A percentile compares a stretch with the other conserved stretches of the same genome.
These are phyloP conservation scores for Tephrocybe rancida DNA, from an alignment of 768 basidiomycete species.

Conservation along the genomic window DNA sequence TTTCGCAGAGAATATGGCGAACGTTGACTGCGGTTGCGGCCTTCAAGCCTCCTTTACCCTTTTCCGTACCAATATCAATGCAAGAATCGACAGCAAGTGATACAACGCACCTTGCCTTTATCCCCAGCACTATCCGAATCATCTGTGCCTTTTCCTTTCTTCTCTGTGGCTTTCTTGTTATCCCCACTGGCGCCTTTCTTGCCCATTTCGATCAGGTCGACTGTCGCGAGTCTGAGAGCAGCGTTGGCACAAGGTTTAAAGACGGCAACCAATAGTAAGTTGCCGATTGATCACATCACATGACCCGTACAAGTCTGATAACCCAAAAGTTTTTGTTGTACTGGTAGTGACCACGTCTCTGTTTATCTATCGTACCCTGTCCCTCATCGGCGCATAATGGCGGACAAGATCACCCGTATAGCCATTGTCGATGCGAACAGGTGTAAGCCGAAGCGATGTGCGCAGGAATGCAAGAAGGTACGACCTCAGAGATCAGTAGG, in stretches of 20 bases:
- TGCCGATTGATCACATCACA: conserved; percentile 21
- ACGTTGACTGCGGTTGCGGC: conserved; percentile 84
- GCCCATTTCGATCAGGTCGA: conserved; percentile 27
- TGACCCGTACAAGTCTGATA: conserved; percentile 9
- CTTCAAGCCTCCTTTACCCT: conserved; percentile 66
- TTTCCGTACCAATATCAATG: neutral
- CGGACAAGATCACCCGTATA: conserved; percentile 97
- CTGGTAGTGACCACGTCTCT: conserved; percentile 1
- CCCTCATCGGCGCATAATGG: conserved; percentile 46
- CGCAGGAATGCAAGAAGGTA: conserved; percentile 98
- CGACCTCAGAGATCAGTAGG: conserved; percentile 11
- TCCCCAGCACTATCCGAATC: conserved; percentile 40
- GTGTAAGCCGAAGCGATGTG: conserved; percentile 96
- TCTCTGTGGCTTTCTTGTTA: conserved; percentile 39
- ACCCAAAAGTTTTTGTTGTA: conserved; percentile 20
- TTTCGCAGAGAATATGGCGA: conserved; percentile 87
- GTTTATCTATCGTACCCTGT: conserved; percentile 18
- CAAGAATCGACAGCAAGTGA: neutral
- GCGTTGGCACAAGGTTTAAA: neutral
- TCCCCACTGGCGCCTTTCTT: conserved; percentile 34
- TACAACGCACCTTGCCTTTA: conserved; percentile 36
- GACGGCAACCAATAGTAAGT: conserved; percentile 9
- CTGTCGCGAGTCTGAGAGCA: too few species aligned
- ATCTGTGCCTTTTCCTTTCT: conserved; percentile 46
- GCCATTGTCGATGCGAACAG: conserved; percentile 91